phyloP scores from a whole-genome alignment of 163 green algal genomes.

The Scenedesmus sp. region DNA sequence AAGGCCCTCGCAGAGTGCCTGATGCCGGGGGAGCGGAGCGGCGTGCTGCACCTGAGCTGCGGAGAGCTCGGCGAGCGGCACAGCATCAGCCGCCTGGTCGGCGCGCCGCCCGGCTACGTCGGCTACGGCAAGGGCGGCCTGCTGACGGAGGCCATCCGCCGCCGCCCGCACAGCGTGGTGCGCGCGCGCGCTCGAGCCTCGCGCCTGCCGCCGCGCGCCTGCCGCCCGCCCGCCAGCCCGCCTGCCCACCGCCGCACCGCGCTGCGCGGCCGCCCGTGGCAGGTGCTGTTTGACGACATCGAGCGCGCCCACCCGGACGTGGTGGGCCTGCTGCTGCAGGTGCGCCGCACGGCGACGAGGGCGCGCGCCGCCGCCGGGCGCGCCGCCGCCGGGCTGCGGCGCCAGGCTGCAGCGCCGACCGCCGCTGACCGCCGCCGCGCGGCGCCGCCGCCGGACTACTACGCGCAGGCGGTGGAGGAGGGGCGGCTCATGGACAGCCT shows the following conservation, averaged over 20 bases:
- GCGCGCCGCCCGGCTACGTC: constrained; percentile 60
- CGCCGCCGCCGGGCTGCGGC: no score
- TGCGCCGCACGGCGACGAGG: background rate
- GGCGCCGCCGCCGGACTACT: no score
- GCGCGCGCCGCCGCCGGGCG: no score
- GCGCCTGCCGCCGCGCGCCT: no score
- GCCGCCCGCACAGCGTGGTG: constrained; percentile 55
- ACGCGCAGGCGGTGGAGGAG: constrained; percentile 49
- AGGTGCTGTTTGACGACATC: constrained; percentile 60
- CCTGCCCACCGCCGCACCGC: no score
- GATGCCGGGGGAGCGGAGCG: constrained; percentile 49
- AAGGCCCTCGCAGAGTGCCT: constrained; percentile 49
- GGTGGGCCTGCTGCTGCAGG: constrained; percentile 59
- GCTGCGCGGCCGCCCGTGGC: no score
- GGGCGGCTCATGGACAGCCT: constrained; percentile 54
- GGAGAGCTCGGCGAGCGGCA: constrained; percentile 61
- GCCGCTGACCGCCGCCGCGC: no score
- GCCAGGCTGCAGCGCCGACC: no score
- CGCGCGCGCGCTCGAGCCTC: no score
- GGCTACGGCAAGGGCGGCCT: constrained; percentile 53
- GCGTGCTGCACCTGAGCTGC: constrained; percentile 56
- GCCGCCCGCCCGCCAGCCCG: no score
- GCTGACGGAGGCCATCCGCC: constrained; percentile 62
- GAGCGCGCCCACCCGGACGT: constrained; percentile 64
- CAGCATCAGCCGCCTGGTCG: constrained; percentile 57